A percentile compares a stretch with the other conserved stretches of the same genome.
phyloP scores from a whole-genome alignment of 768 basidiomycete species.

The Suillus subalutaceus region DNA sequence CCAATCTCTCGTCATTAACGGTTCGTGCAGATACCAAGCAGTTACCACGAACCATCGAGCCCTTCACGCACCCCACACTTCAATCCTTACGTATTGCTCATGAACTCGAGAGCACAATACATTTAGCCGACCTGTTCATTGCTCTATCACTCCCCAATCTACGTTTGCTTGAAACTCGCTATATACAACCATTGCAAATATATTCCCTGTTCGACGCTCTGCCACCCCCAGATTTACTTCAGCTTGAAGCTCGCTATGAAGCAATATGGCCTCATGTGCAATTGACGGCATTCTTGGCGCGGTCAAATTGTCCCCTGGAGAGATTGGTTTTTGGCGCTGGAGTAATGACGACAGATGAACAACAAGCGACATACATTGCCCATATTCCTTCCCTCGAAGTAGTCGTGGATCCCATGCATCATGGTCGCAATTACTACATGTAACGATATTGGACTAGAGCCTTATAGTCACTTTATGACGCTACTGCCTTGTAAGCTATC shows the following conservation, averaged over 20 bases:
- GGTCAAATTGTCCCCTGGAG: slow-evolving; percentile 22
- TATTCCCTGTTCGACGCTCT: background rate
- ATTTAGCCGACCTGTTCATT: slow-evolving; percentile 8
- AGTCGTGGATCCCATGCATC: background rate
- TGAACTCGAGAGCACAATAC: background rate
- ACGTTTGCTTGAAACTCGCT: background rate
- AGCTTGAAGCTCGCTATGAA: slow-evolving; percentile 8
- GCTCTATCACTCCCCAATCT: slow-evolving; percentile 18
- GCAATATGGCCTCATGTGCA: slow-evolving; percentile 16
- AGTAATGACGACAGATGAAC: slow-evolving; percentile 19
- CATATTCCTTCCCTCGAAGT: slow-evolving; percentile 23
- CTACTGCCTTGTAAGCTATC: background rate
- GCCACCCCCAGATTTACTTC: slow-evolving; percentile 2
- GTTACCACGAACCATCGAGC: background rate
- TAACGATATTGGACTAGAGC: background rate
- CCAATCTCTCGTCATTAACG: slow-evolving; percentile 2
- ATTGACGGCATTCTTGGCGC: slow-evolving; percentile 21
- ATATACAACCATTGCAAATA: background rate
- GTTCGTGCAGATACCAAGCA: slow-evolving; percentile 5
- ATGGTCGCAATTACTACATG: background rate
- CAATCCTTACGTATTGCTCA: slow-evolving; percentile 15
- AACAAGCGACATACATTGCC: slow-evolving; percentile 14
- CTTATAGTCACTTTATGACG: background rate
- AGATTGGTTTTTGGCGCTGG: background rate
- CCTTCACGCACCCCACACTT: slow-evolving; percentile 17